Percentiles rank a stretch among this genome's conserved stretches.
These are phyloP conservation scores for Teratosphaeria epicoccoides DNA, from an alignment of 2,329 filamentous ascomycete genomes.

Conservation along the genomic window DNA sequence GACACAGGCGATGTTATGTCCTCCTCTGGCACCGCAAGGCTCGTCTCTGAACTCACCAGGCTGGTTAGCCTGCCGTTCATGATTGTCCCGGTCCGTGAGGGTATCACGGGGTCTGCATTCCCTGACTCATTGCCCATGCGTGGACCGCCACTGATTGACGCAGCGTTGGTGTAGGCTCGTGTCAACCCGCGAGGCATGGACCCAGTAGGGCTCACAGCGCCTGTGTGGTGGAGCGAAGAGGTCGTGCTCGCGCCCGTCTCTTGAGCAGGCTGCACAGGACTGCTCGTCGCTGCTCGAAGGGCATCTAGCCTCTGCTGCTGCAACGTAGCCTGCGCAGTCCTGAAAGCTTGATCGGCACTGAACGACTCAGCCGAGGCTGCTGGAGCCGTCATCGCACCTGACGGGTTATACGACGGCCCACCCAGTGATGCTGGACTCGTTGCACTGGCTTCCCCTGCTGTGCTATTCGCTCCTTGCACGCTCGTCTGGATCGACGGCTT, in stretches of 20 bases:
- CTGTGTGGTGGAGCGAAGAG: background rate
- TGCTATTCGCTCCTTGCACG: background rate
- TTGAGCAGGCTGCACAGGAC: background rate
- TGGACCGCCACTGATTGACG: conserved; percentile 14
- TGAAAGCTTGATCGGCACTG: conserved; percentile 18
- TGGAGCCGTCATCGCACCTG: conserved; percentile 4
- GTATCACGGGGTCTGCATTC: conserved; percentile 15
- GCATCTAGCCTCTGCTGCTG: conserved; percentile 7
- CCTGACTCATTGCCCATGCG: conserved; percentile 19
- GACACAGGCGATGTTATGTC: conserved; percentile 13
- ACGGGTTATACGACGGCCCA: too few species aligned
- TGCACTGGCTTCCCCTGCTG: background rate
- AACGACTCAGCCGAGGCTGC: conserved; percentile 12
- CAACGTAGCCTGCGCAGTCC: conserved; percentile 4
- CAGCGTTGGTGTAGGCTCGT: conserved; percentile 23
- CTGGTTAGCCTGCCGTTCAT: conserved; percentile 6
- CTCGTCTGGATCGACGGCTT: conserved; percentile 7
- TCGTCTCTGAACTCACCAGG: background rate
- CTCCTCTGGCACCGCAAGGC: conserved; percentile 7
- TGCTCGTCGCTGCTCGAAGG: conserved; percentile 4
- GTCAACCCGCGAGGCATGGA: conserved; percentile 20
- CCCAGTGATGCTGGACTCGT: background rate
- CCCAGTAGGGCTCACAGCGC: conserved; percentile 8
- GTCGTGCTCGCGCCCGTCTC: background rate
- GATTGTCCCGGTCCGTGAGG: conserved; percentile 2